Percentiles rank a stretch among this genome's conserved stretches.
Conservation (phyloP, 768 basidiomycete genomes). For the Lactarius pseudohatsudake region DNA sequence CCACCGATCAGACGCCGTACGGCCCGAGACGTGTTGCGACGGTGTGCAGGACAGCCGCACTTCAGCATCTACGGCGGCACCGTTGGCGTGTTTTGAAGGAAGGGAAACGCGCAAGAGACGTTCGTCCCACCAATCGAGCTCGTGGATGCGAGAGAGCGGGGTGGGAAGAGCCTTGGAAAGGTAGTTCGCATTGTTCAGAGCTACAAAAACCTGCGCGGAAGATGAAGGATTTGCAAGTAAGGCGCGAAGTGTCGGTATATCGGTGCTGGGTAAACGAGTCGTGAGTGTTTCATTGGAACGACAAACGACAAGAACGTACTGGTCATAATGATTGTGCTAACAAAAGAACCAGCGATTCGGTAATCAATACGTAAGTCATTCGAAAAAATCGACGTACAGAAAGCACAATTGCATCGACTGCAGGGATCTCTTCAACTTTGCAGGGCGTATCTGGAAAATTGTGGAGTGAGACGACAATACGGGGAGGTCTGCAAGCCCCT, state of each 20-base stretch:
- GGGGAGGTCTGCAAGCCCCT: slow-evolving; percentile 7
- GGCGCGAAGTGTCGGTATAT: slow-evolving; percentile 36
- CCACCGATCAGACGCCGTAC: slow-evolving; percentile 50
- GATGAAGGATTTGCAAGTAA: slow-evolving; percentile 31
- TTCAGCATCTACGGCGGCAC: slow-evolving; percentile 26
- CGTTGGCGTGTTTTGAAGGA: slow-evolving; percentile 20
- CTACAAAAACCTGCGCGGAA: slow-evolving; percentile 45
- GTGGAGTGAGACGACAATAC: neutral
- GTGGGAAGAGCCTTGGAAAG: slow-evolving; percentile 37
- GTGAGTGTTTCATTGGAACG: neutral
- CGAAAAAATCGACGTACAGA: slow-evolving; percentile 38
- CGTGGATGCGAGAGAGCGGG: slow-evolving; percentile 37
- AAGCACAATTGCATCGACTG: slow-evolving; percentile 49
- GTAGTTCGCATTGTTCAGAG: slow-evolving; percentile 44
- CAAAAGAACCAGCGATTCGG: neutral
- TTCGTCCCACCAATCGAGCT: slow-evolving; percentile 54
- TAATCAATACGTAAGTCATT: neutral
- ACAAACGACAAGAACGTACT: slow-evolving; percentile 28
- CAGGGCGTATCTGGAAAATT: slow-evolving; percentile 38
- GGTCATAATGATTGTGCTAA: slow-evolving; percentile 44
- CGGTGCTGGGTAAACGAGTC: slow-evolving; percentile 33
- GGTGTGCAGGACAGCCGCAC: slow-evolving; percentile 62
- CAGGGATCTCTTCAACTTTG: slow-evolving; percentile 44
- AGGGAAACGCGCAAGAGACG: slow-evolving; percentile 33
- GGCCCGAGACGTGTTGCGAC: slow-evolving; percentile 61